Evolutionary conservation across 2,329 filamentous ascomycete species (phyloP).

Genomic region (Xylariaceae sp.): DNA sequence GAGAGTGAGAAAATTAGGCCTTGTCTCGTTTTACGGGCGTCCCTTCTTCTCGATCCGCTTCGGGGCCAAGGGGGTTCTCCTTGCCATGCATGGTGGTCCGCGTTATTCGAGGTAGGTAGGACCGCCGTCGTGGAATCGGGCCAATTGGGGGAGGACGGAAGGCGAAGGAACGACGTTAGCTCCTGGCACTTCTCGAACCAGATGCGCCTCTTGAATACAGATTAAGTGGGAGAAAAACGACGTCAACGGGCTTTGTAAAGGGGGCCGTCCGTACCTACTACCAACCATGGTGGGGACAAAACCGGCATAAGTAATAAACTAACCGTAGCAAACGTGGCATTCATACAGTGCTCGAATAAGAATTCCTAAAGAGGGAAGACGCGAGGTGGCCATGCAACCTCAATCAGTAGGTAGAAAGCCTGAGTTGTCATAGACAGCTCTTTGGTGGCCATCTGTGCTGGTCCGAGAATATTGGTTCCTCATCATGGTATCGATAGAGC

Average conservation of each 20-base stretch:
- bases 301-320: constrained; percentile 25
- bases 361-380: constrained; percentile 28
- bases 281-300: constrained; percentile 27
- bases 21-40: constrained; percentile 6
- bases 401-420: constrained; percentile 30
- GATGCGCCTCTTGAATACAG: constrained; percentile 15
- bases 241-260: constrained; percentile 26
- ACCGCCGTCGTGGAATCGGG: constrained; percentile 12
- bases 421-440: constrained; percentile 31
- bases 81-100: constrained; percentile 15
- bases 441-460: constrained; percentile 25
- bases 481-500: constrained; percentile 25
- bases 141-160: constrained; percentile 24
- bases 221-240: constrained; percentile 21
- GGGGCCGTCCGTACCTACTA: constrained; percentile 22
- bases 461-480: constrained; percentile 27
- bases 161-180: constrained; percentile 5
- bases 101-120: constrained; percentile 6
- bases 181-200: constrained; percentile 22
- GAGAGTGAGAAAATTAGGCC: constrained; percentile 3
- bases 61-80: constrained; percentile 20
- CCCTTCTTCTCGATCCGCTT: constrained; percentile 13
- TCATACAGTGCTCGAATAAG: constrained; percentile 28
- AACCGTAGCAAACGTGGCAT: constrained; percentile 34
- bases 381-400: constrained; percentile 33